These are phyloP conservation scores for Podospora pseudocomata DNA, from an alignment of 495 filamentous ascomycete species.

Conservation along the genomic window DNA sequence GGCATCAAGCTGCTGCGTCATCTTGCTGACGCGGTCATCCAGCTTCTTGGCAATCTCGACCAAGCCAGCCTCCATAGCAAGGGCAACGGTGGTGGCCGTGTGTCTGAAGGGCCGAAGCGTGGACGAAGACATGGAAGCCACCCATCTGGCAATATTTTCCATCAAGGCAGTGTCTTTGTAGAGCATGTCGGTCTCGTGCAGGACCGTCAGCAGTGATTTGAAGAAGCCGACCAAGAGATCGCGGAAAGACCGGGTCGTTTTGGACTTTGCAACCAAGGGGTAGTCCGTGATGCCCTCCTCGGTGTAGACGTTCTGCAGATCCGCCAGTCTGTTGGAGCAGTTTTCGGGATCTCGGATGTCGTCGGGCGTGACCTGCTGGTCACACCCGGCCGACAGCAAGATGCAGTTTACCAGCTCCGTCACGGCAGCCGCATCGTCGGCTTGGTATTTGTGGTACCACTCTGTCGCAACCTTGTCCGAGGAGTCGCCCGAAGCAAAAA, in stretches of 20 bases:
- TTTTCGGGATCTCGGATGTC: constrained; percentile 87
- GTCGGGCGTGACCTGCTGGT: constrained; percentile 64
- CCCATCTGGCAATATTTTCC: constrained; percentile 83
- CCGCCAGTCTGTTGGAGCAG: constrained; percentile 59
- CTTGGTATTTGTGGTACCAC: constrained; percentile 73
- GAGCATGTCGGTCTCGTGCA: constrained; percentile 70
- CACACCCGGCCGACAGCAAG: constrained; percentile 75
- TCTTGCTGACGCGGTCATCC: constrained; percentile 60
- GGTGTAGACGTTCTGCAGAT: constrained; percentile 79
- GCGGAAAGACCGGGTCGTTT: constrained; percentile 68
- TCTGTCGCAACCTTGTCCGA: constrained; percentile 72
- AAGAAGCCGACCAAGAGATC: constrained; percentile 75
- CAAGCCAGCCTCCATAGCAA: constrained; percentile 69
- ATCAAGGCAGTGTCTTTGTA: constrained; percentile 71
- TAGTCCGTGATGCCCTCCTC: constrained; percentile 81
- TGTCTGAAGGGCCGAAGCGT: constrained; percentile 83
- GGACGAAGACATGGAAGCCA: constrained; percentile 80
- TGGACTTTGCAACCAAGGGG: constrained; percentile 80
- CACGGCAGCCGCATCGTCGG: constrained; percentile 63
- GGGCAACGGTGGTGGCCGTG: constrained; percentile 76
- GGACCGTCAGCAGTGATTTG: constrained; percentile 62
- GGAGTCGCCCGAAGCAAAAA: constrained; percentile 69
- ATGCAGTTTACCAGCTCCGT: constrained; percentile 87
- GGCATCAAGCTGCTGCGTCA: constrained; percentile 77
- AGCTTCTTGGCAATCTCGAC: constrained; percentile 68